A percentile compares a stretch with the other conserved stretches of the same genome.
These are phyloP conservation scores for Hanseniaspora jakobsenii DNA, from an alignment of 805 yeast species.

Conservation along the genomic window DNA sequence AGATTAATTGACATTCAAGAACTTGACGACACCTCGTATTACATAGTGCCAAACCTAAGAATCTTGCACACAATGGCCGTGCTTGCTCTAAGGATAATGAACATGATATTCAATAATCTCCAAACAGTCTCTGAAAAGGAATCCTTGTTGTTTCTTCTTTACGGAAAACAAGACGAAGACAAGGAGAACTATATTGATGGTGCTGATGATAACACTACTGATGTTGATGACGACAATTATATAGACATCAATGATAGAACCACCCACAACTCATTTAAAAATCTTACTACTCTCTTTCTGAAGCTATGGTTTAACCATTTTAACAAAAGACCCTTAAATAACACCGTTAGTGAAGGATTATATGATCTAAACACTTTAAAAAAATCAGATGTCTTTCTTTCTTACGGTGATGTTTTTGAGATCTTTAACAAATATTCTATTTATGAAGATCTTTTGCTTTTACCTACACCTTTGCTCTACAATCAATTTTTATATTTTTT, in stretches of 20 bases:
- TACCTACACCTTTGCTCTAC: slow-evolving; percentile 12
- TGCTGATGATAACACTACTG: not conserved
- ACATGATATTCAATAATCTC: slow-evolving; percentile 4
- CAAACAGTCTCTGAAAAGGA: slow-evolving; percentile 10
- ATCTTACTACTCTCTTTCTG: slow-evolving; percentile 2
- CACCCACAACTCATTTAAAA: too few species aligned
- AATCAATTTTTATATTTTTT: slow-evolving; percentile 13
- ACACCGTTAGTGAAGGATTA: not conserved
- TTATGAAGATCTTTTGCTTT: slow-evolving; percentile 8
- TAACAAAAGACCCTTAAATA: slow-evolving; percentile 9
- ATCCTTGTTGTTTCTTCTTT: slow-evolving; percentile 4
- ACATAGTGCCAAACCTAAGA: slow-evolving; percentile 10
- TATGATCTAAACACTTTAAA: not conserved
- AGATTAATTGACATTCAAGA: not conserved
- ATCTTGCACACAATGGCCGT: slow-evolving; percentile 12
- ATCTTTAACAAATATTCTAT: slow-evolving; percentile 6
- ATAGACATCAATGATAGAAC: too few species aligned
- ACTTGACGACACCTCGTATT: slow-evolving; percentile 4
- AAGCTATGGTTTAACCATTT: slow-evolving; percentile 10
- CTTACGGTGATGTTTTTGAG: slow-evolving; percentile 12
- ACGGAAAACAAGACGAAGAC: slow-evolving; percentile 10
- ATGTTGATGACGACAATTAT: not conserved
- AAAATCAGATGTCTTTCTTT: slow-evolving; percentile 11
- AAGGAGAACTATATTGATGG: not conserved
- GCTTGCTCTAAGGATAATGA: slow-evolving; percentile 9